Evolutionary conservation across 176 grass and related monocot species (phyloP), one percentile per base, ranked within the genome.

Genomic region (Musa itinerans): DNA sequence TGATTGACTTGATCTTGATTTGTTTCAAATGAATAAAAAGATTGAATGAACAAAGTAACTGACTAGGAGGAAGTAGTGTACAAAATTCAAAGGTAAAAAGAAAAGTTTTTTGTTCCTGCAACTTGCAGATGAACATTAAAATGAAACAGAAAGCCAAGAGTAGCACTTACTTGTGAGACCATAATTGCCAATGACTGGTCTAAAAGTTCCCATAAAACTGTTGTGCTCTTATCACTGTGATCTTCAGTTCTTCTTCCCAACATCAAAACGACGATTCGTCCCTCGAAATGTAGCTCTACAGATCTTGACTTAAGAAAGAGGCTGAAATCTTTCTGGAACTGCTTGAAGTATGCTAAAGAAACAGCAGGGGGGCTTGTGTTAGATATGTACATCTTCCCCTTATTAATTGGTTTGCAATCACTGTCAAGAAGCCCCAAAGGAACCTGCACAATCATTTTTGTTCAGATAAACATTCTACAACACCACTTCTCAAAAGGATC

Each of bases 291-390:
- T 57, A 94, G 70, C 74, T 99, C 88, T 65, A 83, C 76, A 22
- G 91, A 89, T 73, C 96, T 92, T 4, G 96, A 87, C 67, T 76
- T 65, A 69, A 99, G 96, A 79, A 99, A 94, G 29, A 86, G 62
- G 81, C 63, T 61, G 71, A 99, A 99, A 83, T 99, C 95, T 29
- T 88, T 80, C 83, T 87, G 88, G 71, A 95, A 99, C 85, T 99
- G 96, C 72, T 82, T 63, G 53, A 78, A 83, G 83, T 99, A 99
- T 10, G 86, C 86, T 69, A 49, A 6, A 0, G 82, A 65, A 59
- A 95, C 88, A 51, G 64, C 70, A 23, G 7, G 74, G 16, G 96
- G 91, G 81, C 89, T 95, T 11, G 86, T 84, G 75, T 80, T 84
- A 8, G 86, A 99, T 27, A 94, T 94, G 71, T 94, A 94, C 85